Evolutionary conservation across 108 stramenopile species (phyloP), one percentile per base, ranked within the genome.

Genomic region (Aurantiochytrium sp.): DNA sequence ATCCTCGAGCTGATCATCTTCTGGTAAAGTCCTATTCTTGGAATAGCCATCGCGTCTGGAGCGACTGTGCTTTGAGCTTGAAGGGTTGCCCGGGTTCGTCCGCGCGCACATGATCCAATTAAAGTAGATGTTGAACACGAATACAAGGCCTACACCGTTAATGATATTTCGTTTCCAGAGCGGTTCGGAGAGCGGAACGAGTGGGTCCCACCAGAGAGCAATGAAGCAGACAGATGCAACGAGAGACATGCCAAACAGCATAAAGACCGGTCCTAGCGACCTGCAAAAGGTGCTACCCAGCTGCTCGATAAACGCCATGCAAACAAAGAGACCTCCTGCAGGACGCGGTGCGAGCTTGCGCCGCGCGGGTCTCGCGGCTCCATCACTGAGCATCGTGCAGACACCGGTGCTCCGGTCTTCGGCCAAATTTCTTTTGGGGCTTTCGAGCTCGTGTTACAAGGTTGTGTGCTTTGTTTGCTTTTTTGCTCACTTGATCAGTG

Each of bases 41-140:
- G 35, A 35, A 35, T 35, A 16, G 55, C 16, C 55, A 57, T 57
- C 55, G 55, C 55, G 55, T 16, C 14, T 8, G 55, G 16, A 8
- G 55, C 14, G 55, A 16, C 55, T 2, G 14, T 57, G 8, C 14
- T 8, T 8, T 8, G 55, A 16, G 14, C 14, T 16, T 2, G 4
- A 45, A 12, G 49, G 76, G 14, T 28, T 35, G 35, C 76, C 76
- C 45, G 76, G 76, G 23, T 83, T 23, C 10, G 76, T 83, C 0
- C 45, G 45, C 51, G 76, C 76, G 76, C 76, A 83, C 76, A 83
- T 83, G 23, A 47, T 53, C 76, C 76, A 83, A 23, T 83, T 83
- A 45, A 83, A 83, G 23, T 53, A 83, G 25, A 83, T 53, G 23
- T 83, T 83, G 76, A 23, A n/a, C 19, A 28, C 76, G 25, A 83